Percentiles rank a stretch among this genome's conserved stretches.
Evolutionary conservation across 345 rosid species (phyloP).

Genomic region (Brassica carinata): DNA sequence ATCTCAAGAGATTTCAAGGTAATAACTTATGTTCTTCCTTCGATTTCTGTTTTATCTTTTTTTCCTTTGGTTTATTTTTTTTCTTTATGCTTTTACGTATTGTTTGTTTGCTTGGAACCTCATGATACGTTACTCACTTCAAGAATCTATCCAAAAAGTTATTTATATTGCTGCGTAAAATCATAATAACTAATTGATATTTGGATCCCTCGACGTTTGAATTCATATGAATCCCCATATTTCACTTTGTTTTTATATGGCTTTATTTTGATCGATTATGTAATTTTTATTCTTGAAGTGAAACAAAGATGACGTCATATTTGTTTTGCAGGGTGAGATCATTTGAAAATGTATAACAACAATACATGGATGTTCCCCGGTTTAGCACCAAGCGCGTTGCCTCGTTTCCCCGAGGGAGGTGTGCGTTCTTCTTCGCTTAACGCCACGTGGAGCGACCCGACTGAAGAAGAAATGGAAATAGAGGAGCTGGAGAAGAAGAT

Average conservation of each 20-base stretch:
- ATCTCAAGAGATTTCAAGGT: conserved; percentile 8
- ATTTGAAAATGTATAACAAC: conserved; percentile 25
- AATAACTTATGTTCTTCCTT: conserved; percentile 13
- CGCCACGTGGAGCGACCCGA: conserved; percentile 52
- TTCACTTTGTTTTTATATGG: not conserved
- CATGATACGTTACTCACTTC: not conserved
- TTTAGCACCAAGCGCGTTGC: not conserved
- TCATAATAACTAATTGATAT: not conserved
- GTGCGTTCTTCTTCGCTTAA: not conserved
- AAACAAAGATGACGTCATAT: not conserved
- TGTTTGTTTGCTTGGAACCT: not conserved
- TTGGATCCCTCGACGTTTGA: not conserved
- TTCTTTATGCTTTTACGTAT: not conserved
- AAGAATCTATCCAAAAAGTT: too few relatives aligned
- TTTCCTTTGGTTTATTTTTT: not conserved
- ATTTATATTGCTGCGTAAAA: not conserved
- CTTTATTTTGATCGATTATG: conserved; percentile 2
- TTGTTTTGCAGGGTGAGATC: conserved; percentile 17
- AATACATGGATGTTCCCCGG: not conserved
- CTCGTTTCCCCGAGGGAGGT: conserved; percentile 50
- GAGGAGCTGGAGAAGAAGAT: conserved; percentile 85
- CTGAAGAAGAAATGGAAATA: conserved; percentile 71
- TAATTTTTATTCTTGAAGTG: not conserved
- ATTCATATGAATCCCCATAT: not conserved
- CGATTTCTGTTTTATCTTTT: not conserved